phyloP scores from a whole-genome alignment of 2,329 filamentous ascomycete species.

The Aureobasidium sp. region DNA sequence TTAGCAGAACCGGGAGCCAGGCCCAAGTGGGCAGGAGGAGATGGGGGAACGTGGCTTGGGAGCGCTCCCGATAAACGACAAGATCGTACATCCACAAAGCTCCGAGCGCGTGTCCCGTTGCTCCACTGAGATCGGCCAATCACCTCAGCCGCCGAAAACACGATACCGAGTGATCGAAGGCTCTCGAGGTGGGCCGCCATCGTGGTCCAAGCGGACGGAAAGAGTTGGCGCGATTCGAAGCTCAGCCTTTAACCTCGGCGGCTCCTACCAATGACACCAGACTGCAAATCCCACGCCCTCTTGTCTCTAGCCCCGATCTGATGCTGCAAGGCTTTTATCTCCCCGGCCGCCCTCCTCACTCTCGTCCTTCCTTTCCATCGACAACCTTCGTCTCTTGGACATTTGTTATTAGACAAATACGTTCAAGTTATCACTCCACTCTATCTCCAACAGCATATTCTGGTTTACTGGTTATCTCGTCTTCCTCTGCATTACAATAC shows the following conservation, averaged over 20 bases:
- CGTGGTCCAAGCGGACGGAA: slow-evolving; percentile 3
- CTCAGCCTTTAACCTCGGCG: slow-evolving; percentile 13
- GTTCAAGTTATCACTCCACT: not conserved
- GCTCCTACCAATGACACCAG: slow-evolving; percentile 16
- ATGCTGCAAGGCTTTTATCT: slow-evolving; percentile 14
- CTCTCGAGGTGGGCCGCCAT: not conserved
- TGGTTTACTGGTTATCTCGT: not conserved
- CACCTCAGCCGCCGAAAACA: not conserved
- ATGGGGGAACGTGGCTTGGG: slow-evolving; percentile 12
- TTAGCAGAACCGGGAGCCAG: not conserved
- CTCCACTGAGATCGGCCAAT: slow-evolving; percentile 15
- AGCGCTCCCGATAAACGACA: slow-evolving; percentile 9
- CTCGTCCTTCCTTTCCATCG: not conserved
- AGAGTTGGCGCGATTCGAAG: slow-evolving; percentile 14
- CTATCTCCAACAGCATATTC: not conserved
- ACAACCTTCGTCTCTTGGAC: slow-evolving; percentile 12
- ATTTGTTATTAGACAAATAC: slow-evolving; percentile 27
- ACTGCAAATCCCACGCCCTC: slow-evolving; percentile 15
- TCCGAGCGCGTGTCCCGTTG: slow-evolving; percentile 12
- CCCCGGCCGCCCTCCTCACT: slow-evolving; percentile 5
- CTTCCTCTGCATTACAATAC: not conserved
- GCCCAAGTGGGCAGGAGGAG: slow-evolving; percentile 9
- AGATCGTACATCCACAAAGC: slow-evolving; percentile 11
- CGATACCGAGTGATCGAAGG: slow-evolving; percentile 10
- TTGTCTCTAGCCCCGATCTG: slow-evolving; percentile 14